Evolutionary conservation across 2,329 filamentous ascomycete species (phyloP).

Genomic region (Trichoderma citrinoviride): DNA sequence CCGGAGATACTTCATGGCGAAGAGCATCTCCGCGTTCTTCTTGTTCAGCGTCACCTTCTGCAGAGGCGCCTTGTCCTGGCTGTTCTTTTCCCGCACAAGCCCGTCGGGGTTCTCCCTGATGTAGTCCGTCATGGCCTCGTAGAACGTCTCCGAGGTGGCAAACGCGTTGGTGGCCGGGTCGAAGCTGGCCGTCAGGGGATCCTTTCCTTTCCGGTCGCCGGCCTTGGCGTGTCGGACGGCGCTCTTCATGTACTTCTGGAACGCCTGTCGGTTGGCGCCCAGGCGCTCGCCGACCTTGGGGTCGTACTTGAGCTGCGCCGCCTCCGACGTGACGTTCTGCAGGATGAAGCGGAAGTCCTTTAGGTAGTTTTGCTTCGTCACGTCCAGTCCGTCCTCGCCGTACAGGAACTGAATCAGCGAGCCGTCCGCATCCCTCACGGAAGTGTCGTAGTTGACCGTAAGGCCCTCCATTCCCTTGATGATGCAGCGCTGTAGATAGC

Average conservation of each 20-base stretch:
- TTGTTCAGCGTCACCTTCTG: constrained; percentile 49
- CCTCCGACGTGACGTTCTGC: constrained; percentile 78
- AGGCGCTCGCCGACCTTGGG: constrained; percentile 47
- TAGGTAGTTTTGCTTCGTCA: constrained; percentile 90
- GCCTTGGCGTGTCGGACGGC: constrained; percentile 69
- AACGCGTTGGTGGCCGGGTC: constrained; percentile 77
- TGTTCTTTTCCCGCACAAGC: constrained; percentile 49
- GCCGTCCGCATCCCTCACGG: constrained; percentile 90
- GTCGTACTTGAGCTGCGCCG: constrained; percentile 70
- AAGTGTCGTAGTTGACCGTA: constrained; percentile 87
- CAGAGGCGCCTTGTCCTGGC: constrained; percentile 32
- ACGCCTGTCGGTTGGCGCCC: constrained; percentile 54
- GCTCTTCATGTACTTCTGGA: constrained; percentile 77
- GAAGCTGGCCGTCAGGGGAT: constrained; percentile 71
- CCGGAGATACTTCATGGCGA: constrained; percentile 89
- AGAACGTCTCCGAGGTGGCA: constrained; percentile 87
- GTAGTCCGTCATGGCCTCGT: constrained; percentile 69
- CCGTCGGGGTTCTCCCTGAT: constrained; percentile 71
- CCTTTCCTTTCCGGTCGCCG: constrained; percentile 57
- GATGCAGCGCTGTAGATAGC: constrained; percentile 92
- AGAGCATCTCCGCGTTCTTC: constrained; percentile 77
- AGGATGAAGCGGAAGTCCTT: constrained; percentile 87
- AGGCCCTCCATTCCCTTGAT: constrained; percentile 99
- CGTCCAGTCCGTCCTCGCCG: constrained; percentile 92
- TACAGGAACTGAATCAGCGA: constrained; percentile 93